Conservation (phyloP, 2,329 filamentous ascomycete species). For the Aspergillus brasiliensis region DNA sequence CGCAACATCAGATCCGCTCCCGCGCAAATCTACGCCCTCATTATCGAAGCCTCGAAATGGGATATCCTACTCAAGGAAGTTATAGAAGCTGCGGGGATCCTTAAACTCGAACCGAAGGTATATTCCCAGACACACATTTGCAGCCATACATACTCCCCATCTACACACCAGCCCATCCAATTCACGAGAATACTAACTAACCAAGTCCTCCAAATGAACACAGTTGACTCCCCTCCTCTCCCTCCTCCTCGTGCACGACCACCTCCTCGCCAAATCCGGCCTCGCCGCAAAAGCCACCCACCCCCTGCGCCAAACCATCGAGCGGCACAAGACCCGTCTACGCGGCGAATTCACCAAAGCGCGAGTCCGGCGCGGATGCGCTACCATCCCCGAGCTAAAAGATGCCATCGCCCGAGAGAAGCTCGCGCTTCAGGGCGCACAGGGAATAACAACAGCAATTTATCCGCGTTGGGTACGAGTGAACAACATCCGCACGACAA, state of each 20-base stretch:
- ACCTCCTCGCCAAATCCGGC: slow-evolving; percentile 77
- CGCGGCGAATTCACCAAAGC: slow-evolving; percentile 80
- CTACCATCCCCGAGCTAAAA: slow-evolving; percentile 66
- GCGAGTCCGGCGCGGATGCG: slow-evolving; percentile 70
- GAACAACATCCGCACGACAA: slow-evolving; percentile 72
- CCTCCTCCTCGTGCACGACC: slow-evolving; percentile 81
- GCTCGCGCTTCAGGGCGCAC: slow-evolving; percentile 48
- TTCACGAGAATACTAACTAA: slow-evolving; percentile 35
- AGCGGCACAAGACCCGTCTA: slow-evolving; percentile 79
- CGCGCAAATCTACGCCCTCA: slow-evolving; percentile 82
- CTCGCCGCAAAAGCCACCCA: slow-evolving; percentile 80
- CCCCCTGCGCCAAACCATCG: slow-evolving; percentile 72
- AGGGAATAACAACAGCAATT: slow-evolving; percentile 21
- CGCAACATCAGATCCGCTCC: slow-evolving; percentile 77
- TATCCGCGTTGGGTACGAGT: slow-evolving; percentile 92
- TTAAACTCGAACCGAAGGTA: slow-evolving; percentile 84
- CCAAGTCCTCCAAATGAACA: slow-evolving; percentile 25
- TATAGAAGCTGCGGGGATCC: slow-evolving; percentile 75
- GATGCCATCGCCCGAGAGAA: slow-evolving; percentile 37
- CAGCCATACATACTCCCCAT: background rate
- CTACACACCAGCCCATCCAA: background rate
- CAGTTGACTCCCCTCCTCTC: slow-evolving; percentile 80
- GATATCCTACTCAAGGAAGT: slow-evolving; percentile 82
- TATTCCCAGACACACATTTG: too few species aligned
- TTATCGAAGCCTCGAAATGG: slow-evolving; percentile 89